phyloP scores from a whole-genome alignment of 495 filamentous ascomycete genomes.

The Neurospora discreta region DNA sequence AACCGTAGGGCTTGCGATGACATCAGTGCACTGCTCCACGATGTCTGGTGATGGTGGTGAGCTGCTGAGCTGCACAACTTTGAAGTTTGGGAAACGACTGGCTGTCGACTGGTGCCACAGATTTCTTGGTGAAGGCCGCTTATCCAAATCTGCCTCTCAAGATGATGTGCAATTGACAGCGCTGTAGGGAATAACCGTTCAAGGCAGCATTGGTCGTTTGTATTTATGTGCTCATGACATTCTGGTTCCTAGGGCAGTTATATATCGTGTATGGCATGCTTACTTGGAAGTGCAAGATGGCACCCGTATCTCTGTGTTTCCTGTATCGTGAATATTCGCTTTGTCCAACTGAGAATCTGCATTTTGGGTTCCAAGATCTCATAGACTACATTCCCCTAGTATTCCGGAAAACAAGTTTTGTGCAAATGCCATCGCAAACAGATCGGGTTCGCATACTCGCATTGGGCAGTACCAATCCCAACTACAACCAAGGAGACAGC shows the following conservation, averaged over 20 bases:
- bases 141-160: not conserved
- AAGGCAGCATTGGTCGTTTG: not conserved
- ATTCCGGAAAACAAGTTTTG: not conserved
- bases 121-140: not conserved
- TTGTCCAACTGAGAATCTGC: not conserved
- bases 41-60: not conserved
- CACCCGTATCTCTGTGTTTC: not conserved
- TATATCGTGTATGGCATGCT: not conserved
- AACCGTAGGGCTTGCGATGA: not conserved
- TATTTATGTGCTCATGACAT: not conserved
- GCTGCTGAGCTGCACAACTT: not conserved
- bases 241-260: not conserved
- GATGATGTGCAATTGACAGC: not conserved
- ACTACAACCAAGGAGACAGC: conserved; percentile 13
- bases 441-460: not conserved
- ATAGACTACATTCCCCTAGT: not conserved
- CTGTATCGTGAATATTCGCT: not conserved
- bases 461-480: conserved; percentile 5
- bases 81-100: not conserved
- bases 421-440: not conserved
- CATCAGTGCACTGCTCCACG: not conserved
- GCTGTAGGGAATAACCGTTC: not conserved
- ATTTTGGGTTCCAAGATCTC: not conserved
- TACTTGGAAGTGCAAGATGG: not conserved
- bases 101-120: not conserved